Evolutionary conservation across 176 grass and related monocot genomes (phyloP).

Genomic region (Alloteropsis semialata): DNA sequence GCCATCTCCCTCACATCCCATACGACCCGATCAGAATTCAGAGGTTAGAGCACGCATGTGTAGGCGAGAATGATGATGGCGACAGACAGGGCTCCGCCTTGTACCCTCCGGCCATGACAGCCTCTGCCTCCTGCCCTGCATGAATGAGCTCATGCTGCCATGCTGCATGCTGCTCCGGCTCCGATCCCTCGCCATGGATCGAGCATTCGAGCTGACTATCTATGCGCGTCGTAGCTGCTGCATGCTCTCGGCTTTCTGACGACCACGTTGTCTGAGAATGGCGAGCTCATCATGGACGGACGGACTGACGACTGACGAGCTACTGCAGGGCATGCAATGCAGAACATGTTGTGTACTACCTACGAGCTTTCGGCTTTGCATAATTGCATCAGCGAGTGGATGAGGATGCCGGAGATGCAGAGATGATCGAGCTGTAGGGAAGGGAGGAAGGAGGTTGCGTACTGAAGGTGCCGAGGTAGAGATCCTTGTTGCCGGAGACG

Average conservation of each 20-base stretch:
- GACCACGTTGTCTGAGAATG: not conserved
- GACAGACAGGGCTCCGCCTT: conserved; percentile 40
- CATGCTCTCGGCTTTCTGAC: not conserved
- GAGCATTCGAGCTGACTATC: not conserved
- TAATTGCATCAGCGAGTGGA: not conserved
- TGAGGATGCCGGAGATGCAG: conserved; percentile 19
- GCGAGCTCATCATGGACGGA: not conserved
- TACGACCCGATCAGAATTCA: not conserved
- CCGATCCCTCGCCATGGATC: not conserved
- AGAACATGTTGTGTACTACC: too few relatives aligned
- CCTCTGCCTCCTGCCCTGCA: not conserved
- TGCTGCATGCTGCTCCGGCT: too few relatives aligned
- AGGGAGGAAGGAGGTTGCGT: not conserved
- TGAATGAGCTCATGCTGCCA: too few relatives aligned
- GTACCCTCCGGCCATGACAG: conserved; percentile 40
- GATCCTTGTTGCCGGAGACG: conserved; percentile 99
- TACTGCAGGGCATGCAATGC: too few relatives aligned
- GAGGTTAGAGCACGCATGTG: not conserved
- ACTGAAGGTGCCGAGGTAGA: conserved; percentile 99
- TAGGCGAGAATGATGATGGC: conserved; percentile 23
- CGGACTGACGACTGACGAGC: too few relatives aligned
- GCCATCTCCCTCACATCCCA: too few relatives aligned
- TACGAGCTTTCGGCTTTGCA: too few relatives aligned
- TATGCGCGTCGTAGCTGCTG: not conserved
- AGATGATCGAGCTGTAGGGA: not conserved